phyloP scores from a whole-genome alignment of 75 land plant genomes.

The Chamaecyparis obtusa region DNA sequence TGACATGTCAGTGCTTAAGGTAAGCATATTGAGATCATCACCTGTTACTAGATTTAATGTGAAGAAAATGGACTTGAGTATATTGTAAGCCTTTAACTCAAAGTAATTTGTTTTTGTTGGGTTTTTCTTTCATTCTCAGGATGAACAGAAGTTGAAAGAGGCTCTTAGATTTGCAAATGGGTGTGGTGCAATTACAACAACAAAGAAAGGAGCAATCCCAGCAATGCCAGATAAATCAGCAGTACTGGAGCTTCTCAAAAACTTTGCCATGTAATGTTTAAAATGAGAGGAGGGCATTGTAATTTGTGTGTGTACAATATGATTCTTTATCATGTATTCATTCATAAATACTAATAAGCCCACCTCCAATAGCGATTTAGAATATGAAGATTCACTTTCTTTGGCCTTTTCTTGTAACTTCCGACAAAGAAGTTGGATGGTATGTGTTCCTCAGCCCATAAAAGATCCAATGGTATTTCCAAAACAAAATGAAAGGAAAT shows the following conservation, averaged over 20 bases:
- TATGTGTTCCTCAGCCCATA: background rate
- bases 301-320: background rate
- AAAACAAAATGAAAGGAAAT: background rate
- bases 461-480: too few relatives aligned
- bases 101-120: too few relatives aligned
- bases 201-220: constrained; percentile 51
- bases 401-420: background rate
- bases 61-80: background rate
- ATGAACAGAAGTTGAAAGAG: constrained; percentile 26
- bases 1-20: constrained; percentile 22
- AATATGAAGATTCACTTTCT: background rate
- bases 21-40: constrained; percentile 4
- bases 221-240: constrained; percentile 32
- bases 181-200: constrained; percentile 52
- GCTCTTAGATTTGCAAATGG: constrained; percentile 44
- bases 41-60: background rate
- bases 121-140: constrained; percentile 12
- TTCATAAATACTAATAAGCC: background rate
- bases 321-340: background rate
- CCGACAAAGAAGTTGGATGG: background rate
- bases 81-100: background rate
- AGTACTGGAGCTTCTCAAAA: constrained; percentile 20
- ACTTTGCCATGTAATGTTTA: background rate
- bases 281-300: background rate
- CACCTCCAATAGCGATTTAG: background rate